phyloP scores from a whole-genome alignment of 768 basidiomycete species.

The Russula vinacea region DNA sequence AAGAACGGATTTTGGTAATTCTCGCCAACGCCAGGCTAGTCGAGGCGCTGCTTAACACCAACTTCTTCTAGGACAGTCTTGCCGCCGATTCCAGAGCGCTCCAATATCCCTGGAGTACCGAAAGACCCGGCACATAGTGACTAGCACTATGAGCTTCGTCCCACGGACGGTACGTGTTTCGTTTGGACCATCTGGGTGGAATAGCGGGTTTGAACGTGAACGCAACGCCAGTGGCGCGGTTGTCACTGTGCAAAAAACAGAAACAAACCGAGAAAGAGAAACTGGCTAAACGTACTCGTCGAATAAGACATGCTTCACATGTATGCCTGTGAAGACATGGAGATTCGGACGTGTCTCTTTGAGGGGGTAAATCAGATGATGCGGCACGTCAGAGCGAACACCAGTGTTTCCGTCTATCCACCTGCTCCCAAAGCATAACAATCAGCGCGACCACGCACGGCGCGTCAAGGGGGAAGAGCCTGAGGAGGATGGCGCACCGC shows the following conservation, averaged over 20 bases:
- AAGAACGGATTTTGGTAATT: slow-evolving; percentile 39
- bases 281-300: slow-evolving; percentile 34
- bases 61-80: slow-evolving; percentile 33
- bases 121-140: slow-evolving; percentile 43
- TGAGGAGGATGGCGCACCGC: slow-evolving; percentile 42
- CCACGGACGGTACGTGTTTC: slow-evolving; percentile 33
- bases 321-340: slow-evolving; percentile 35
- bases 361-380: slow-evolving; percentile 39
- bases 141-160: slow-evolving; percentile 38
- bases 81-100: slow-evolving; percentile 49
- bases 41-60: slow-evolving; percentile 36
- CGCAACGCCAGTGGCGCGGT: slow-evolving; percentile 41
- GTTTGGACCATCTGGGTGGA: slow-evolving; percentile 29
- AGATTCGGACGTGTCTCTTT: slow-evolving; percentile 37
- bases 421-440: slow-evolving; percentile 37
- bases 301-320: slow-evolving; percentile 39
- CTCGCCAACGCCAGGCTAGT: slow-evolving; percentile 45
- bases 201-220: slow-evolving; percentile 36
- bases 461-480: too few relatives aligned
- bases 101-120: slow-evolving; percentile 50
- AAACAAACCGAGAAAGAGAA: neutral
- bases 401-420: slow-evolving; percentile 54
- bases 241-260: slow-evolving; percentile 32
- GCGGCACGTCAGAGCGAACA: slow-evolving; percentile 53
- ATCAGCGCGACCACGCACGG: neutral